These are phyloP conservation scores for Eucalyptus rudis DNA, from an alignment of 345 rosid species.

Conservation along the genomic window DNA sequence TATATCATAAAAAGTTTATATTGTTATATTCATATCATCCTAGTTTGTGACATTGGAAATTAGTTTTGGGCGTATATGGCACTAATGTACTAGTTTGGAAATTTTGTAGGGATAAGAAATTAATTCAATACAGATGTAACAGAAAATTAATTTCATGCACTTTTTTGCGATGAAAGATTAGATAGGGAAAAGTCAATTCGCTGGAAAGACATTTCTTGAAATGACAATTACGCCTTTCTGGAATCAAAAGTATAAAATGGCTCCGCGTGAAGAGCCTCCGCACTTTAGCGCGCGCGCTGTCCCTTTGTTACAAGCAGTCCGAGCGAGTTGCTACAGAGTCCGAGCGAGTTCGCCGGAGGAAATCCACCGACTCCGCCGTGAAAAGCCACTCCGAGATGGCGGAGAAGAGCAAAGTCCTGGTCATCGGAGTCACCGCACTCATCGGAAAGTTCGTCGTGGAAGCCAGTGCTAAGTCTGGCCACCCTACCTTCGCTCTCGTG, in stretches of 20 bases:
- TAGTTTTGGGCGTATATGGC: neutral
- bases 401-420: neutral
- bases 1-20: neutral
- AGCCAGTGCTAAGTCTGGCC: neutral
- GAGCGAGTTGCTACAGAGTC: neutral
- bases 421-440: neutral
- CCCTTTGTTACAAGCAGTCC: neutral
- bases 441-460: slow-evolving; percentile 3
- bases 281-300: neutral
- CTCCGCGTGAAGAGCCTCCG: neutral
- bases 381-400: neutral
- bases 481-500: neutral
- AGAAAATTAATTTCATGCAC: neutral
- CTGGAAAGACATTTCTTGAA: neutral
- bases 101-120: neutral
- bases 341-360: neutral
- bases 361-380: neutral
- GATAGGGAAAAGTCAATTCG: neutral
- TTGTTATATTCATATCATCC: neutral
- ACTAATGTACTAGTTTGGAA: neutral
- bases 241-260: neutral
- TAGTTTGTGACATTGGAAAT: neutral
- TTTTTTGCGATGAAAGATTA: neutral
- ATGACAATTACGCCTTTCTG: neutral
- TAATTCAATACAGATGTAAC: neutral